Percentiles rank a stretch among this genome's conserved stretches.
phyloP scores from a whole-genome alignment of 345 rosid species.

The Gossypium thurberi region DNA sequence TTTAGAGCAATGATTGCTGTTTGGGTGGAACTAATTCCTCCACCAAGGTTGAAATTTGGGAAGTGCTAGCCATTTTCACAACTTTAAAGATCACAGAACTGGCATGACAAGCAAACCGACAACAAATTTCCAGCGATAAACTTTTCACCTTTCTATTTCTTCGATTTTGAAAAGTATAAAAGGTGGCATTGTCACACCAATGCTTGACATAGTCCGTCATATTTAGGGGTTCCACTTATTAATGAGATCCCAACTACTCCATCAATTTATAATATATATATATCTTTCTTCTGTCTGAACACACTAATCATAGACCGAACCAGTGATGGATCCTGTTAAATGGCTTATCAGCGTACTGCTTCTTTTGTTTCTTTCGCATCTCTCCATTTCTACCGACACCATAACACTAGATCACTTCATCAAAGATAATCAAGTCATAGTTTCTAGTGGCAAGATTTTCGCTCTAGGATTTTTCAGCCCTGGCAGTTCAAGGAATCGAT shows the following conservation, averaged over 20 bases:
- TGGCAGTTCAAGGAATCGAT: constrained; percentile 40
- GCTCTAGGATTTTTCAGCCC: constrained; percentile 68
- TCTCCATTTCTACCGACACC: constrained; percentile 14
- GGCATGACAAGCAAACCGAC: constrained; percentile 1
- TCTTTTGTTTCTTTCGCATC: constrained; percentile 17
- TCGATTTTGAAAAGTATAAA: not conserved
- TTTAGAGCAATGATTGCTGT: not conserved
- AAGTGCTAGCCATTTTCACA: not conserved
- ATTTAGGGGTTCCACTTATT: constrained; percentile 3
- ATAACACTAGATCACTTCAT: constrained; percentile 25
- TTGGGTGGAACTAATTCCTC: not conserved
- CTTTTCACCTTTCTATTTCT: not conserved
- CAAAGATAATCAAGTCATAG: constrained; percentile 35
- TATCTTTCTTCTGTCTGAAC: not conserved
- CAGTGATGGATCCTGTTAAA: constrained; percentile 10
- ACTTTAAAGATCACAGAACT: not conserved
- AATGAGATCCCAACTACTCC: not conserved
- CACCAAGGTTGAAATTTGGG: not conserved
- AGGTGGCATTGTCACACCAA: not conserved
- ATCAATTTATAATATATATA: not conserved
- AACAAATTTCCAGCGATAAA: not conserved
- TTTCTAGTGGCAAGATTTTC: constrained; percentile 31
- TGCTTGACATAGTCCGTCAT: not conserved
- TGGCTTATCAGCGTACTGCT: not conserved
- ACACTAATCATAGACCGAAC: not conserved